Conservation (phyloP, 768 basidiomycete genomes). For the Vararia minispora region DNA sequence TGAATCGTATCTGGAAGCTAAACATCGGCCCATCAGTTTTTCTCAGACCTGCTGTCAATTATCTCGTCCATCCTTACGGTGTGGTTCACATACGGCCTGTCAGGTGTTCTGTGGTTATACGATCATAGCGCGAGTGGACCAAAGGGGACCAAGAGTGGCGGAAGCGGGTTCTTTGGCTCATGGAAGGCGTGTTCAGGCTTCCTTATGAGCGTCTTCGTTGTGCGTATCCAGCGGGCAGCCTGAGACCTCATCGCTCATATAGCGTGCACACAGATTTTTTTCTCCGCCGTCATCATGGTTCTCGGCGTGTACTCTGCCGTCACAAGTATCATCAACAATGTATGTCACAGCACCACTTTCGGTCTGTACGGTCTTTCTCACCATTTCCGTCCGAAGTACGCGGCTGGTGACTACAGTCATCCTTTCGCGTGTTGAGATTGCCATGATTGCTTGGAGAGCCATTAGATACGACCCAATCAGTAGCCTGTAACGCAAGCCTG, state of each 20-base stretch:
- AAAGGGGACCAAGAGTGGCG: not conserved
- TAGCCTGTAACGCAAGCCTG: no score
- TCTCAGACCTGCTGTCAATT: slow-evolving; percentile 2
- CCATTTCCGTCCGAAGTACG: no score
- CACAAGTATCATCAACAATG: not conserved
- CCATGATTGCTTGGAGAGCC: no score
- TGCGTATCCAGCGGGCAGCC: not conserved
- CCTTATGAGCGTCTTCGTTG: not conserved
- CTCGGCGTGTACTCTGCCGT: not conserved
- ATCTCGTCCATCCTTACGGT: slow-evolving; percentile 2
- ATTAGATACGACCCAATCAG: no score
- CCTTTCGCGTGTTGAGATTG: no score
- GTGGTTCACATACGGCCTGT: slow-evolving; percentile 3
- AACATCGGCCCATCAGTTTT: not conserved
- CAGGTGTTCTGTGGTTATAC: slow-evolving; percentile 1
- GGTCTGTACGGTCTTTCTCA: no score
- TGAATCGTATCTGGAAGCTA: not conserved
- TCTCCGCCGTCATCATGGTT: not conserved
- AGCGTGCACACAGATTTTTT: not conserved
- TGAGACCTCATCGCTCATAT: not conserved
- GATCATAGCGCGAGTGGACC: not conserved
- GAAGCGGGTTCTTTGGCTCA: not conserved
- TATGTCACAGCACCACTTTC: no score
- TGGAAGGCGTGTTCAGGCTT: not conserved
- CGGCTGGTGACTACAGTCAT: no score